Base-by-base conservation (phyloP, 2,329 filamentous ascomycete genomes). In the Fusarium sp. region DNA sequence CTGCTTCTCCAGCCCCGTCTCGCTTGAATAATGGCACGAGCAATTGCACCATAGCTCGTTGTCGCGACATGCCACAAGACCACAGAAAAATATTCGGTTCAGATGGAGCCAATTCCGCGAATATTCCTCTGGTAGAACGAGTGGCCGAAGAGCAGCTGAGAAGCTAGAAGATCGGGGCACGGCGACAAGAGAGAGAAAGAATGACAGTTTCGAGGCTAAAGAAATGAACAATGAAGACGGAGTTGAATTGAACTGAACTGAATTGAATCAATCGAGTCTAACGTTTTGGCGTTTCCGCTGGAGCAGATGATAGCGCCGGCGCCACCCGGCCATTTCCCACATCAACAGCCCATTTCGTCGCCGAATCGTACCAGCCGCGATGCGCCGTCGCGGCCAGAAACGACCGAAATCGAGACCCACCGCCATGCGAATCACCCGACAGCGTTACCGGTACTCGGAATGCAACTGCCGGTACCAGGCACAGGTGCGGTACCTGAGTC, bases 341-440 rank as follows among this genome's bases (percentile, higher is more conserved):
- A 64, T 57, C 72, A 74, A 74, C 72, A 74, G 72, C 71, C 72
- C 72, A 74, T 72, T 74, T 69, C 72, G 34, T 56, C 70, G 55
- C 61, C 63, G 59, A 72, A 74, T 74, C 72, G 72, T 72, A 72
- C 72, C 69, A 74, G 71, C 64, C 58, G 59, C 59, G 58, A 71
- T 66, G 60, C 64, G 58, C 71, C 58, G 65, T 57, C 65, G 18
- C 72, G 71, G 62, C 72, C 60, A 70, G 61, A 67, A 62, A 69
- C 72, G 70, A 67, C 62, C 56, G 64, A 70, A 42, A 64, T 63
- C 49, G 66, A 70, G 62, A 64, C 70, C 66, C 69, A 68, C 69
- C 64, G 57, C 41, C 69, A 64, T 52, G 45, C 57, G 61, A 71
- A 60, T 45, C 56, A 56, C 52, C 45, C 57, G 56, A 53, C 41